Conservation (phyloP, 2,329 filamentous ascomycete genomes). For the Arachnomyces sp. region DNA sequence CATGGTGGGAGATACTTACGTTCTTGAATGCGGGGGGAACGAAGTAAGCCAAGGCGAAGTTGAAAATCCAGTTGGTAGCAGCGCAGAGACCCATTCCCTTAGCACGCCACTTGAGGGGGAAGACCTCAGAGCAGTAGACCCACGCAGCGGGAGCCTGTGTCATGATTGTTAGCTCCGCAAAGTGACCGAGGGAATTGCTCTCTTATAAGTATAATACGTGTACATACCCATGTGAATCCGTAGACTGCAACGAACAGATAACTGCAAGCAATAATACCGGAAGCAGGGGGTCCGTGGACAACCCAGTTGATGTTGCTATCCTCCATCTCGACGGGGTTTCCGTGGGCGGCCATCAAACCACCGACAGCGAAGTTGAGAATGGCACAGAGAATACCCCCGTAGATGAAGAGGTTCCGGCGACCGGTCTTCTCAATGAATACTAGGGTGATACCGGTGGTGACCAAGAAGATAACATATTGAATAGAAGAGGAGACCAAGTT, state of each 20-base stretch:
- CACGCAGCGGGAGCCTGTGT: constrained; percentile 52
- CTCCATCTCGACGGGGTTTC: constrained; percentile 36
- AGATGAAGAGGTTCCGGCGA: constrained; percentile 12
- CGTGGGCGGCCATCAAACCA: constrained; percentile 36
- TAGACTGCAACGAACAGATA: constrained; percentile 58
- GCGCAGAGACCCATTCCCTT: constrained; percentile 51
- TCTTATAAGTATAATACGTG: too few species aligned
- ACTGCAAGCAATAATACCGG: constrained; percentile 57
- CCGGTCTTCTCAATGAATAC: constrained; percentile 16
- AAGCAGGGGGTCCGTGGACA: constrained; percentile 45
- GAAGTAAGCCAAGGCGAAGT: constrained; percentile 53
- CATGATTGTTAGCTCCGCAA: too few species aligned
- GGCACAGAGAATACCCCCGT: constrained; percentile 12
- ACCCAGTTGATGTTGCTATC: constrained; percentile 44
- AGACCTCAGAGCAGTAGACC: constrained; percentile 59
- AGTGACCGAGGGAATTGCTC: too few species aligned
- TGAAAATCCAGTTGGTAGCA: constrained; percentile 50
- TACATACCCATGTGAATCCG: constrained; percentile 40
- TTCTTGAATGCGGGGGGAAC: constrained; percentile 51
- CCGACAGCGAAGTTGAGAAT: constrained; percentile 35
- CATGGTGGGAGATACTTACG: neutral
- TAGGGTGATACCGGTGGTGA: constrained; percentile 20
- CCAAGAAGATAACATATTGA: constrained; percentile 26
- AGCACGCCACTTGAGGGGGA: constrained; percentile 53
- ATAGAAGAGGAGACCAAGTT: constrained; percentile 25